Conservation (phyloP, 805 yeast species). For the Yarrowia sp. region DNA sequence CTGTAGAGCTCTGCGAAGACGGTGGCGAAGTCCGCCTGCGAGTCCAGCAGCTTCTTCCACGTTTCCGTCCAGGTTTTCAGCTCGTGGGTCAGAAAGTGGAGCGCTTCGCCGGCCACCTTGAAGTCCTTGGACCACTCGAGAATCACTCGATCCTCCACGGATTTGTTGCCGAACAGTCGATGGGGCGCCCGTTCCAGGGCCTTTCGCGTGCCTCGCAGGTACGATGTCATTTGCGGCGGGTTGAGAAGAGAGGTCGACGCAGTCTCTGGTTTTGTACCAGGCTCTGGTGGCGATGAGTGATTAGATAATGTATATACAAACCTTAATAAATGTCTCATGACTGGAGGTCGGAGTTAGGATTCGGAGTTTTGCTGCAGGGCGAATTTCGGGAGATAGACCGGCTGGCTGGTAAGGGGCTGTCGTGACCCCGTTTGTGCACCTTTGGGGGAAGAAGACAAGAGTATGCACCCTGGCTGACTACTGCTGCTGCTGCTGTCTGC, state of each 20-base stretch:
- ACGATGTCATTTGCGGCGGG: slow-evolving; percentile 3
- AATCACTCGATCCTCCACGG: slow-evolving; percentile 39
- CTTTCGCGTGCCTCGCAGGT: slow-evolving; percentile 38
- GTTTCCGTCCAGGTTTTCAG: slow-evolving; percentile 32
- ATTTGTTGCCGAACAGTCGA: slow-evolving; percentile 38
- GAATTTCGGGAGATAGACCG: too few species aligned
- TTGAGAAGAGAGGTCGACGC: not conserved
- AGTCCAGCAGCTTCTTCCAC: slow-evolving; percentile 33
- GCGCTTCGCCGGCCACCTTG: slow-evolving; percentile 37
- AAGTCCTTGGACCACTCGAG: slow-evolving; percentile 41
- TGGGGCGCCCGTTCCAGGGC: slow-evolving; percentile 42
- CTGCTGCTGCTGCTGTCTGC: not conserved
- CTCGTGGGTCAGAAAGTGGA: slow-evolving; percentile 33
- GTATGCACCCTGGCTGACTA: not conserved
- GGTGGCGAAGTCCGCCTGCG: slow-evolving; percentile 31
- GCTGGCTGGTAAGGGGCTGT: too few species aligned
- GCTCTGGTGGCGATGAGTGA: slow-evolving; percentile 17
- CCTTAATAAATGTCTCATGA: slow-evolving; percentile 24
- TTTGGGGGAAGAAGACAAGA: too few species aligned
- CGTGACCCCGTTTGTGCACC: not conserved
- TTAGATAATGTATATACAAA: slow-evolving; percentile 19
- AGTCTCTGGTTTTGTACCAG: not conserved
- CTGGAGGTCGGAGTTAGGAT: not conserved
- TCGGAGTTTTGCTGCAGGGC: not conserved
- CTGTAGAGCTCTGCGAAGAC: slow-evolving; percentile 32